These are phyloP conservation scores for Cladophialophora carrionii DNA, from an alignment of 2,329 filamentous ascomycete species.

Conservation along the genomic window DNA sequence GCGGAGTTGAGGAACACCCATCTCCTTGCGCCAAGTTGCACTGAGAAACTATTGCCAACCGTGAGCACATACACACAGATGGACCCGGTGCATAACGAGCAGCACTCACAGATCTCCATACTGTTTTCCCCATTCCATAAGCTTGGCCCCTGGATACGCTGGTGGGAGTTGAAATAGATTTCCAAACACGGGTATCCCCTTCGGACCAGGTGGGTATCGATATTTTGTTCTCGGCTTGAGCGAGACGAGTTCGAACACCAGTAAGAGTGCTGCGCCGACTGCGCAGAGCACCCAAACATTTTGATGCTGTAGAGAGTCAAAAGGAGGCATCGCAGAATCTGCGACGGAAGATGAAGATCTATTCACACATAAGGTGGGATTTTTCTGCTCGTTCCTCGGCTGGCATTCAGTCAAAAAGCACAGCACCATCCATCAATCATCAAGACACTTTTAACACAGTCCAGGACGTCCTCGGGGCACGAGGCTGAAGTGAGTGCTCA, in stretches of 20 bases:
- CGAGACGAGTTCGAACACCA: not conserved
- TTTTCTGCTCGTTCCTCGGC: not conserved
- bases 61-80: not conserved
- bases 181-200: slow-evolving; percentile 22
- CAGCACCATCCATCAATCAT: not conserved
- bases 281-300: not conserved
- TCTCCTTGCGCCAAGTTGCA: slow-evolving; percentile 17
- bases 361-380: not conserved
- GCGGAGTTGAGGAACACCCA: slow-evolving; percentile 27
- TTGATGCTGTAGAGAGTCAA: not conserved
- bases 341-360: not conserved
- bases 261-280: not conserved
- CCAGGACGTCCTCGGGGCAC: not conserved
- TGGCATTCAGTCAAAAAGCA: too few relatives aligned
- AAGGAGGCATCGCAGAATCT: not conserved
- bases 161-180: slow-evolving; percentile 21
- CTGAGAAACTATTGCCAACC: slow-evolving; percentile 15
- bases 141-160: slow-evolving; percentile 10
- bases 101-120: slow-evolving; percentile 54
- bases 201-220: slow-evolving; percentile 15
- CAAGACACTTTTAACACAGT: not conserved
- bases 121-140: slow-evolving; percentile 44
- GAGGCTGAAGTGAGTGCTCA: not conserved
- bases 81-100: slow-evolving; percentile 24
- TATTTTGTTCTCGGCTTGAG: slow-evolving; percentile 16